Percentiles rank a stretch among this genome's conserved stretches.
These are phyloP conservation scores for Microcera coccophila DNA, from an alignment of 2,329 filamentous ascomycete genomes.

Conservation along the genomic window DNA sequence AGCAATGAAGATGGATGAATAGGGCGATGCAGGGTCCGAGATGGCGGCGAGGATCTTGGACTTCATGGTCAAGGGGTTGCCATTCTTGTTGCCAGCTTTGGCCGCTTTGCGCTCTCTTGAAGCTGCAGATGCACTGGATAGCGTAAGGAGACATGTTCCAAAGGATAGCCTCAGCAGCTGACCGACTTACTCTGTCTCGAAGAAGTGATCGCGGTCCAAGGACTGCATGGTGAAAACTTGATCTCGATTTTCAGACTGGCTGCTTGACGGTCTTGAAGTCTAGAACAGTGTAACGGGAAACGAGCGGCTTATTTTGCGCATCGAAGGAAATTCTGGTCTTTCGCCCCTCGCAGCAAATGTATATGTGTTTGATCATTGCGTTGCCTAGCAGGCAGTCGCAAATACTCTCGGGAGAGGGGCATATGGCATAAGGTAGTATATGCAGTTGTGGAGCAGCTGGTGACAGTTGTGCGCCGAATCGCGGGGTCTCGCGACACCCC, in stretches of 20 bases:
- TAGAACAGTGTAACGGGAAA: not conserved
- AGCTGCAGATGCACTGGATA: slow-evolving; percentile 45
- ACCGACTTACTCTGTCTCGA: slow-evolving; percentile 75
- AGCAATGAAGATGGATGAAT: slow-evolving; percentile 67
- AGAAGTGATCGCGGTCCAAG: slow-evolving; percentile 76
- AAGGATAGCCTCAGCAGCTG: no score
- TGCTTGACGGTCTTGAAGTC: not conserved
- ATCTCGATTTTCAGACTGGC: slow-evolving; percentile 30
- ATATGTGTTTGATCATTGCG: not conserved
- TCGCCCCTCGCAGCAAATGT: not conserved
- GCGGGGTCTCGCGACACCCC: slow-evolving; percentile 27
- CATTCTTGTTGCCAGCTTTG: slow-evolving; percentile 72
- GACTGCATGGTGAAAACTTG: slow-evolving; percentile 66
- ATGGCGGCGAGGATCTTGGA: slow-evolving; percentile 81
- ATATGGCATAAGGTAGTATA: no score
- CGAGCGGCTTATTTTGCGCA: no score
- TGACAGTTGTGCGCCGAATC: slow-evolving; percentile 13
- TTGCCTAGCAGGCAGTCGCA: slow-evolving; percentile 5
- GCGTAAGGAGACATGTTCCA: slow-evolving; percentile 7
- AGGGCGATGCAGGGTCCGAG: slow-evolving; percentile 59
- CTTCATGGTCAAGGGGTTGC: slow-evolving; percentile 72
- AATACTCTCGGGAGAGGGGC: slow-evolving; percentile 4
- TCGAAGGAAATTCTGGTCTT: slow-evolving; percentile 1
- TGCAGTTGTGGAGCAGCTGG: slow-evolving; percentile 2
- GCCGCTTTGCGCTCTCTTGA: slow-evolving; percentile 59